A percentile compares a stretch with the other conserved stretches of the same genome.
phyloP scores from a whole-genome alignment of 805 yeast genomes.

The Zygosaccharomyces pseudorouxii region DNA sequence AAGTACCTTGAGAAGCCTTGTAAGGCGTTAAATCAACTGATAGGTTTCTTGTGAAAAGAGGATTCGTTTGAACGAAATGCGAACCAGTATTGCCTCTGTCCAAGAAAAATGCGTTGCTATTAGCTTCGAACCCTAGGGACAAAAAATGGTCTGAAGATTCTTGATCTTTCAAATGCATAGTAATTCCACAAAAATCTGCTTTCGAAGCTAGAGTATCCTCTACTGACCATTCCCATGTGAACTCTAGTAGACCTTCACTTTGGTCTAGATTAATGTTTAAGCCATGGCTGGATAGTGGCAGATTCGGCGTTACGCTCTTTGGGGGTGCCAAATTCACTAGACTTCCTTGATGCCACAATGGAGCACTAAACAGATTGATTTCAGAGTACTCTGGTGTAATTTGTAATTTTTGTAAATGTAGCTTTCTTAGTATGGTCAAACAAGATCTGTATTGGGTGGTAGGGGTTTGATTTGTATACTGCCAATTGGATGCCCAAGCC shows the following conservation, averaged over 20 bases:
- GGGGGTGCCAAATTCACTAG: background rate
- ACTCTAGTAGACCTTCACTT: constrained; percentile 25
- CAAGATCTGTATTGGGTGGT: constrained; percentile 36
- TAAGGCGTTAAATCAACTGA: constrained; percentile 26
- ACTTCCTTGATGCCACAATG: constrained; percentile 18
- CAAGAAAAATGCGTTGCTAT: constrained; percentile 24
- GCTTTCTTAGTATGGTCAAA: constrained; percentile 35
- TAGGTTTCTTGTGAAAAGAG: constrained; percentile 28
- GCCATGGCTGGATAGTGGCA: background rate
- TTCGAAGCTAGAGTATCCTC: constrained; percentile 8
- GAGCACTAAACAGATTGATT: constrained; percentile 23
- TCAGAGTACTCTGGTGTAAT: constrained; percentile 26
- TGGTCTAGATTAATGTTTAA: background rate
- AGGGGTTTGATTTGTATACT: constrained; percentile 37
- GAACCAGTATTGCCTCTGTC: constrained; percentile 27
- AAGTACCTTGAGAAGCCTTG: constrained; percentile 11
- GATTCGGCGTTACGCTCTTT: background rate
- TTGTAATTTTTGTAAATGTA: constrained; percentile 25
- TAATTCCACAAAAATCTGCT: constrained; percentile 16
- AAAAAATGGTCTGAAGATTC: constrained; percentile 21
- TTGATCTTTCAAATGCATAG: constrained; percentile 18
- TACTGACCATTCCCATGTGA: constrained; percentile 24
- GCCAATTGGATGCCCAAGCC: constrained; percentile 45
- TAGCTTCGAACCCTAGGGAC: constrained; percentile 28
- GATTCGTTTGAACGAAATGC: constrained; percentile 23